These are phyloP conservation scores for Entelexis sorbosivorans DNA, from an alignment of 1,139 yeast species.

Conservation along the genomic window DNA sequence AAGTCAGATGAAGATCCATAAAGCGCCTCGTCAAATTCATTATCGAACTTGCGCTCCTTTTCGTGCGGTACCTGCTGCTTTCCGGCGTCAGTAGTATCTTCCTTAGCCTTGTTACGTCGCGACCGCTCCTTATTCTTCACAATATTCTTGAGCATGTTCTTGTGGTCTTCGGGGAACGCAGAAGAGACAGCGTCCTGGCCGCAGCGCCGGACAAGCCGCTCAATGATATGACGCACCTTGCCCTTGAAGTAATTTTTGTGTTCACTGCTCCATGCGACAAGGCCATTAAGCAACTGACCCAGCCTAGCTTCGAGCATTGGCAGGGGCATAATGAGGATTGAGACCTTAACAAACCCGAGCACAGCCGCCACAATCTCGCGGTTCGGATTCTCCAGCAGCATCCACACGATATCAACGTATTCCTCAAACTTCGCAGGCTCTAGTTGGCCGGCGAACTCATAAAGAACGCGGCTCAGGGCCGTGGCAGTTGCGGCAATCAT, in stretches of 20 bases:
- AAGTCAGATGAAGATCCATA: constrained; percentile 35
- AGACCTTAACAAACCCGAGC: constrained; percentile 87
- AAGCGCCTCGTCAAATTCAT: constrained; percentile 77
- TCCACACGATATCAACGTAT: constrained; percentile 75
- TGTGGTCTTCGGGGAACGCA: constrained; percentile 82
- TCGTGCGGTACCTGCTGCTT: constrained; percentile 24
- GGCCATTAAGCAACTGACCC: constrained; percentile 51
- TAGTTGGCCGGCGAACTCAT: constrained; percentile 63
- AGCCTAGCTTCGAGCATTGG: constrained; percentile 63
- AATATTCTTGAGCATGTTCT: constrained; percentile 69
- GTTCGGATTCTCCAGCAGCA: constrained; percentile 79
- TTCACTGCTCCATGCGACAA: constrained; percentile 90
- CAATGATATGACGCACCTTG: constrained; percentile 84
- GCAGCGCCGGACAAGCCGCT: constrained; percentile 78
- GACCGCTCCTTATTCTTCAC: constrained; percentile 77
- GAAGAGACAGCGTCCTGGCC: constrained; percentile 71
- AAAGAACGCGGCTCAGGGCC: constrained; percentile 74
- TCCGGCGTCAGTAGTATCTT: constrained; percentile 21
- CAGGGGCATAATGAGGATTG: constrained; percentile 72
- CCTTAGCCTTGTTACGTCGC: constrained; percentile 49
- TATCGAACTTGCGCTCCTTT: constrained; percentile 43
- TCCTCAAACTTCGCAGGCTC: constrained; percentile 54
- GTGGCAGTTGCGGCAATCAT: constrained; percentile 95
- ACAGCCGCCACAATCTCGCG: constrained; percentile 91
- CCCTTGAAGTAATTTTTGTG: constrained; percentile 90